A percentile compares a stretch with the other conserved stretches of the same genome.
Evolutionary conservation across 345 rosid genomes (phyloP).

Genomic region (Melaleuca quinquenervia): DNA sequence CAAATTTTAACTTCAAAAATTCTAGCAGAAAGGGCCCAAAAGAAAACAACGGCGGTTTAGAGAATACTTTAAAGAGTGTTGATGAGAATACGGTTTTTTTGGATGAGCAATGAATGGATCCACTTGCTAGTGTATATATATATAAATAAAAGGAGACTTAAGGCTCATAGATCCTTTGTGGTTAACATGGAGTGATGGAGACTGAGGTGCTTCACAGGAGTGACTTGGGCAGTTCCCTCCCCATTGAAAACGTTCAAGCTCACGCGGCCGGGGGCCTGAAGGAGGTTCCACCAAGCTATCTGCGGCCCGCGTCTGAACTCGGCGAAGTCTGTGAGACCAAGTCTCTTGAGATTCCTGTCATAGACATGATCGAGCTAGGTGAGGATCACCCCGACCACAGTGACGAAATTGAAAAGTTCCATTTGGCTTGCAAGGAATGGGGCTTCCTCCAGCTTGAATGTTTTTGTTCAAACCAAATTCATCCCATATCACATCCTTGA

Average conservation of each 20-base stretch:
- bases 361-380: slow-evolving; percentile 24
- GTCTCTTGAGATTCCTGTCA: slow-evolving; percentile 21
- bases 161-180: background rate
- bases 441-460: slow-evolving; percentile 45
- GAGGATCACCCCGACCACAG: background rate
- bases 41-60: no score
- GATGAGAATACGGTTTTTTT: no score
- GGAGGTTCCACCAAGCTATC: slow-evolving; percentile 14
- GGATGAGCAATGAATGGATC: background rate
- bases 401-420: slow-evolving; percentile 26
- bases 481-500: background rate
- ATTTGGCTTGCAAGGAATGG: slow-evolving; percentile 42
- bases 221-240: background rate
- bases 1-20: background rate
- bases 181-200: background rate
- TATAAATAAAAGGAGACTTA: background rate
- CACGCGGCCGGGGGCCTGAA: slow-evolving; percentile 18
- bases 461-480: background rate
- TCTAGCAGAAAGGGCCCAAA: background rate
- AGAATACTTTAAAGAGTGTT: no score
- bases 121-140: background rate
- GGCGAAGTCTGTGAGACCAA: slow-evolving; percentile 1
- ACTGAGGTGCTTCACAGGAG: background rate
- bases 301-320: slow-evolving; percentile 13
- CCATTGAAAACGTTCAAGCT: background rate